Evolutionary conservation across 179 eudicot genomes (phyloP), one percentile per base, ranked within the genome.

Genomic region (Drosera spatulata): DNA sequence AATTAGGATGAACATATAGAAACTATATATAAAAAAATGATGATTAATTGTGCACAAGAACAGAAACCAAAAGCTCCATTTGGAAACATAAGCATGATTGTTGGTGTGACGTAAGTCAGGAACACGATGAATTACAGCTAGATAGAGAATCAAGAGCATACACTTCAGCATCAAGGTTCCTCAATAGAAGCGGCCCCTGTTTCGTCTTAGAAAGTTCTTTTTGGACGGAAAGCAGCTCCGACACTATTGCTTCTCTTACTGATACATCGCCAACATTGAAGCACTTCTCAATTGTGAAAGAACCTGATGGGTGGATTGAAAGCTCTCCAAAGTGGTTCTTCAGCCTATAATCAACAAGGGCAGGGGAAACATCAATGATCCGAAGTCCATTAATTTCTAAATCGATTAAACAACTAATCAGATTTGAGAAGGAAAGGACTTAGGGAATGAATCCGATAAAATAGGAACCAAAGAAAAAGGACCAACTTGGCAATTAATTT

Each of bases 151-250:
- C 41, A 55, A 42, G 44, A 50, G 39, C 83, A 69, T 77, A 93
- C 99, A 96, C 95, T 22, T 86, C 95, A 59, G 85, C 82, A 71
- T 93, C 97, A 37, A 93, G 76, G 74, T 80, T 85, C 80, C 81
- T 89, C 82, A 86, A 53, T 44, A 93, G 87, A 60, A 74, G 65
- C 53, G 95, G 96, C 55, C 97, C 99, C 52, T 93, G 97, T 65
- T 59, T 79, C 44, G 91, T 79, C 78, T 75, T 86, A 50, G 82
- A 89, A 66, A 93, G 95, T 58, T 89, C 99, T 58, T 71, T 59
- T 62, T 85, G 94, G 62, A 81, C 80, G 65, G 71, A 71, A 66
- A 71, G 67, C 69, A 89, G 44, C 59, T 89, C 99, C 33, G 88
- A 81, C 40, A 85, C 97, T 70, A 93, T 83, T 61, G 75, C 70